A percentile compares a stretch with the other conserved stretches of the same genome.
Evolutionary conservation across 495 filamentous ascomycete species (phyloP).

Genomic region (Penicillium parvum): DNA sequence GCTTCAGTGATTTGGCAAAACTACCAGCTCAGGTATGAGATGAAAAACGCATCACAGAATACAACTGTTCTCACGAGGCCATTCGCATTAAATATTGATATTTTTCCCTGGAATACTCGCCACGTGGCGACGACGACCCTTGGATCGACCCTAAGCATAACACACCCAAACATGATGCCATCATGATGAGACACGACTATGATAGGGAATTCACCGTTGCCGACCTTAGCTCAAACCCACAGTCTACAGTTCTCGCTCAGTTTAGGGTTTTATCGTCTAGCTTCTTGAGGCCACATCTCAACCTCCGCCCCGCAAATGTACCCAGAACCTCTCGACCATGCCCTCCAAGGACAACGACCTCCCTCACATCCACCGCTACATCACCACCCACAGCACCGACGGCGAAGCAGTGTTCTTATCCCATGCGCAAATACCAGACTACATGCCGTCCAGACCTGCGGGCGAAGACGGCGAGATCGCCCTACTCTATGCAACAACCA

Average conservation of each 20-base stretch:
- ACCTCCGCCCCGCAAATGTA: too few species aligned
- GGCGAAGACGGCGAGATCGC: conserved; percentile 36
- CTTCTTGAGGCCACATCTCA: too few species aligned
- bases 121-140: neutral
- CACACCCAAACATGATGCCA: conserved; percentile 15
- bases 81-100: too few species aligned
- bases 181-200: conserved; percentile 15
- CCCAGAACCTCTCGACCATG: too few species aligned
- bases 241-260: neutral
- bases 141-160: neutral
- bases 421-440: conserved; percentile 29
- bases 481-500: conserved; percentile 37
- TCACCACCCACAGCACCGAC: conserved; percentile 37
- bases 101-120: too few species aligned
- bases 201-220: too few species aligned
- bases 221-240: neutral
- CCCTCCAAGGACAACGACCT: conserved; percentile 21
- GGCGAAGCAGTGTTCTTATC: conserved; percentile 40
- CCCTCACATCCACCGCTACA: conserved; percentile 38
- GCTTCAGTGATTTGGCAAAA: conserved; percentile 7
- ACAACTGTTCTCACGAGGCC: neutral
- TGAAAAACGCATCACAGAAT: neutral
- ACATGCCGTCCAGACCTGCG: conserved; percentile 26
- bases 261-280: neutral
- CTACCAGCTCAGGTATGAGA: neutral